Evolutionary conservation across 1,284 basidiomycete species (phyloP), one percentile per base, ranked within the genome.

Genomic region (Cryptococcus jaspeensis): DNA sequence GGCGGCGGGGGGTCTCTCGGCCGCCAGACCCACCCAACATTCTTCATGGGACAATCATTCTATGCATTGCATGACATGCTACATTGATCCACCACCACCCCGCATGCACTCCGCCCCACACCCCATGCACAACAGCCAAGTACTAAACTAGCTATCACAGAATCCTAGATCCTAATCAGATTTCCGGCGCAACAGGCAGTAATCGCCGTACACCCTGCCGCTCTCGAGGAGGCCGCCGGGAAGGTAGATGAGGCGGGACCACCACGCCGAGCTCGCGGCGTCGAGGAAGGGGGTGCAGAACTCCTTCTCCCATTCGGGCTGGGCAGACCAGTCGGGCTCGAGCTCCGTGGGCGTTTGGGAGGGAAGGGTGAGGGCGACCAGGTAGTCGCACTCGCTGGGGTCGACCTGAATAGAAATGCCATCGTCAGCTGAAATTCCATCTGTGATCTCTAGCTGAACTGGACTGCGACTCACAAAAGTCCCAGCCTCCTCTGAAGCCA

Each of bases 311-410:
- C 91, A 97, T 36, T 68, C 66, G 16, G 66, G 59, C 38, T 64
- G 50, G 13, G 60, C 44, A 35, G 78, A 73, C 74, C 89, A 93
- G 46, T 90, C 85, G n/a, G 89, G 91, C 70, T 95, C 91, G 53
- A 84, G 78, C 2, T 66, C 50, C 15, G 86, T 85, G 20, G 77
- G 62, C 2, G 84, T 83, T 62, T 87, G 84, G 2, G 80, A 76
- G 0, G 92, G 90, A 71, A 90, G 89, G 75, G 90, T 87, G 39
- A 92, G 82, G 72, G 94, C 90, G 57, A 97, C 82, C 55, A 97
- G 80, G 77, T 94, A 95, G 72, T 90, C 87, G 74, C 93, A 97
- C 42, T 82, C 79, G 25, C 84, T 78, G 18, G 86, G 77, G 41
- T 87, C 80, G 45, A 89, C 85, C 91, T 95, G 69, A 35, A 12